Percentiles rank a stretch among this genome's conserved stretches.
These are phyloP conservation scores for Pleomassaria siparia DNA, from an alignment of 2,329 filamentous ascomycete genomes.

Conservation along the genomic window DNA sequence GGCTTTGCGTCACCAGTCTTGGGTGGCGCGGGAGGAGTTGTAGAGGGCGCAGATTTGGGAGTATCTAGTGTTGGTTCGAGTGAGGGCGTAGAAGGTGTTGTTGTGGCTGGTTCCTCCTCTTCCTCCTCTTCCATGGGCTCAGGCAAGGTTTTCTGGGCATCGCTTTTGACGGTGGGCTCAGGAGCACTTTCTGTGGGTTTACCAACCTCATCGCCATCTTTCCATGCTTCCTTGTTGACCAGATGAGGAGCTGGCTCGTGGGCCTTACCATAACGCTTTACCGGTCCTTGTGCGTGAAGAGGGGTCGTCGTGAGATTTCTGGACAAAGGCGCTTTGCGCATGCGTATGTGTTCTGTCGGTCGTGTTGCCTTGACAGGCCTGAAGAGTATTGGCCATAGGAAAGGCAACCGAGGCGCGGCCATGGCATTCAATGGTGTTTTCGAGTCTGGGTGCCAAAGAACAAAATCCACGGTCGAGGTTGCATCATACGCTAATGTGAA, in stretches of 20 bases:
- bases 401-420: slow-evolving; percentile 49
- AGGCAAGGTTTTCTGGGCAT: slow-evolving; percentile 2
- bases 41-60: slow-evolving; percentile 12
- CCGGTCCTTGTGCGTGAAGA: slow-evolving; percentile 29
- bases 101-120: slow-evolving; percentile 23
- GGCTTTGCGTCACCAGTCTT: slow-evolving; percentile 34
- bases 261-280: slow-evolving; percentile 52
- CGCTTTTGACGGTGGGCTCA: slow-evolving; percentile 4
- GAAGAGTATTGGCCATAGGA: slow-evolving; percentile 51
- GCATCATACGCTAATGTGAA: too few relatives aligned
- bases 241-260: slow-evolving; percentile 49
- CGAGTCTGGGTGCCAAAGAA: too few relatives aligned
- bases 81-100: slow-evolving; percentile 17
- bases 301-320: slow-evolving; percentile 32
- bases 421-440: slow-evolving; percentile 30
- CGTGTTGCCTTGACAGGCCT: slow-evolving; percentile 30
- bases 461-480: too few relatives aligned
- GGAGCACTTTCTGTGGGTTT: not conserved
- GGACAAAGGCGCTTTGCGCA: slow-evolving; percentile 21
- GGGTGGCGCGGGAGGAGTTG: slow-evolving; percentile 22
- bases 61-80: slow-evolving; percentile 12
- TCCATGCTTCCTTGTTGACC: slow-evolving; percentile 11
- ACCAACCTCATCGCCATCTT: not conserved
- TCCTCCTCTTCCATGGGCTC: slow-evolving; percentile 22
- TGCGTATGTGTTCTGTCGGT: slow-evolving; percentile 22